Conservation (phyloP, 2,329 filamentous ascomycete species). For the Beauveria australis region DNA sequence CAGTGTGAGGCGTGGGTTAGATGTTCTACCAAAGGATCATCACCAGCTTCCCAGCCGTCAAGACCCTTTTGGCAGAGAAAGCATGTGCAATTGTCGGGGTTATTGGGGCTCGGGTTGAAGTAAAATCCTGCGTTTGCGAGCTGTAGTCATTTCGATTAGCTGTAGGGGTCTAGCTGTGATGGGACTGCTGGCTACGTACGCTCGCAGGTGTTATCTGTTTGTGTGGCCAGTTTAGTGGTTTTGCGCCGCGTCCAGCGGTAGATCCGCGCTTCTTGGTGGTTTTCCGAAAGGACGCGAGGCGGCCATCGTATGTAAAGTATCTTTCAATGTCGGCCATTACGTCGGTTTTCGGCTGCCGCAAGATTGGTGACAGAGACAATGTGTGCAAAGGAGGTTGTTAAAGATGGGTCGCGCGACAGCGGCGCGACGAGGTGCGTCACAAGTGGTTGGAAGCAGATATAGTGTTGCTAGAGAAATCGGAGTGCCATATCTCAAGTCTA, state of each 20-base stretch:
- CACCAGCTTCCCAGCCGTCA: constrained; percentile 85
- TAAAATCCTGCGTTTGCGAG: constrained; percentile 89
- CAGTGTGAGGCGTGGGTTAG: constrained; percentile 74
- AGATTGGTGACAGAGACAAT: neutral
- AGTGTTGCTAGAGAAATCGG: neutral
- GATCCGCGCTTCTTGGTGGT: constrained; percentile 63
- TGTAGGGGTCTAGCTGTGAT: neutral
- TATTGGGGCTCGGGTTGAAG: constrained; percentile 66
- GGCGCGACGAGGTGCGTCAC: neutral
- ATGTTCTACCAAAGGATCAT: constrained; percentile 79
- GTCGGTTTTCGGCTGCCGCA: neutral
- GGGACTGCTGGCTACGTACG: constrained; percentile 16
- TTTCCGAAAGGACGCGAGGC: constrained; percentile 70
- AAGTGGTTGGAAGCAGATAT: neutral
- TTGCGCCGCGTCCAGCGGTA: constrained; percentile 39
- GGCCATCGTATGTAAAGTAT: constrained; percentile 62
- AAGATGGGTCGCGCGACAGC: neutral
- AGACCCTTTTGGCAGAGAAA: constrained; percentile 79
- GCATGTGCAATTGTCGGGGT: constrained; percentile 82
- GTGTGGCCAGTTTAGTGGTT: constrained; percentile 70
- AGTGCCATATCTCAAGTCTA: constrained; percentile 7
- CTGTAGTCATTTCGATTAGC: constrained; percentile 37
- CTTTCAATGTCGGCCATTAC: constrained; percentile 33
- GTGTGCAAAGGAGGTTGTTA: neutral
- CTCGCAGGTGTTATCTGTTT: constrained; percentile 25